phyloP scores from a whole-genome alignment of 2,329 filamentous ascomycete species.

The Pseudogymnoascus sp. region DNA sequence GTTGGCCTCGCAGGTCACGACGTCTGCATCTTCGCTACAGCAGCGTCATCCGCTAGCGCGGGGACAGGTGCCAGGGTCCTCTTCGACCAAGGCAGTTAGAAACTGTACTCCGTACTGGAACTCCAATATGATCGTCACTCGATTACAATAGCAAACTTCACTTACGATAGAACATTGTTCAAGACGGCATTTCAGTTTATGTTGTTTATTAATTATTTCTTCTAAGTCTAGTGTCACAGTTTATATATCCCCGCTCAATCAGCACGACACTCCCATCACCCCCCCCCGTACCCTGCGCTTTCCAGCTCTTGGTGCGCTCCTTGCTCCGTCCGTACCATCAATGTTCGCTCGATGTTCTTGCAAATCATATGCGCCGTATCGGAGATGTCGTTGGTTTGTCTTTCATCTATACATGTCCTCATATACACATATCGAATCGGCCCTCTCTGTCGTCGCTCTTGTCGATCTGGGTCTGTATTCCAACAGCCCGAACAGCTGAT shows the following conservation, averaged over 20 bases:
- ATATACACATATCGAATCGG: neutral
- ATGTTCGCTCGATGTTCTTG: neutral
- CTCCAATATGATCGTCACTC: neutral
- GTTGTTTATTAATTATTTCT: neutral
- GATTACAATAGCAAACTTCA: neutral
- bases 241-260: neutral
- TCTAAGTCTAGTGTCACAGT: neutral
- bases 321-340: neutral
- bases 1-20: conserved; percentile 7
- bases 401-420: neutral
- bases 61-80: conserved; percentile 1
- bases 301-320: conserved; percentile 27
- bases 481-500: neutral
- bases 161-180: neutral
- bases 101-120: neutral
- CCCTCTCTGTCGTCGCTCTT: neutral
- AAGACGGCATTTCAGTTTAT: neutral
- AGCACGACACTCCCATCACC: neutral
- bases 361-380: neutral
- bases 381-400: neutral
- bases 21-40: conserved; percentile 8
- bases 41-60: conserved; percentile 6
- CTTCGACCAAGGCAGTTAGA: neutral
- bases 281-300: conserved; percentile 16
- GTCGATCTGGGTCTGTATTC: neutral